Percentiles rank a stretch among this genome's conserved stretches.
These are phyloP conservation scores for Rhodomyrtus psidioides DNA, from an alignment of 441 rosid species.

Conservation along the genomic window DNA sequence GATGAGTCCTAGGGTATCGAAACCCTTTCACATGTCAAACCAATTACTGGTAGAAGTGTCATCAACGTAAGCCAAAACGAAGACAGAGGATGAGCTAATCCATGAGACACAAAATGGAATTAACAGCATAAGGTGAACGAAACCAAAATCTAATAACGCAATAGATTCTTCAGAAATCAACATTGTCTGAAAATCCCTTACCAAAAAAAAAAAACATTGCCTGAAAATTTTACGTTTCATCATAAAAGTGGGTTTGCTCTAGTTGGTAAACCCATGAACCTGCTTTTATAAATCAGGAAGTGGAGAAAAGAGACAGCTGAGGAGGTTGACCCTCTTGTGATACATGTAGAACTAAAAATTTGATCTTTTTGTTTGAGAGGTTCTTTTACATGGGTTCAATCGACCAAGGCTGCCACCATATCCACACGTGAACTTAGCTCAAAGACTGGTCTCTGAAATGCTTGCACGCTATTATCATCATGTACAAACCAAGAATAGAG, in stretches of 20 bases:
- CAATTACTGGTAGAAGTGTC: too few relatives aligned
- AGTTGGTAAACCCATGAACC: background rate
- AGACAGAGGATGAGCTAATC: background rate
- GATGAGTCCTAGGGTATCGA: too few relatives aligned
- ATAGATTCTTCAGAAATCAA: background rate
- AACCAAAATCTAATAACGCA: background rate
- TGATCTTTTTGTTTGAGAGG: background rate
- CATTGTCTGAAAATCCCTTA: background rate
- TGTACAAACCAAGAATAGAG: background rate
- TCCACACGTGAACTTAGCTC: background rate
- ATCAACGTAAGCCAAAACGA: too few relatives aligned
- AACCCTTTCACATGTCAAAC: too few relatives aligned
- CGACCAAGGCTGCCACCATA: background rate
- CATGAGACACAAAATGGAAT: background rate
- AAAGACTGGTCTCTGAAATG: background rate
- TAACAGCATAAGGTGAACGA: background rate
- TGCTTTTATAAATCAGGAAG: background rate
- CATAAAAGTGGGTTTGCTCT: background rate
- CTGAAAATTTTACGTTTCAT: background rate
- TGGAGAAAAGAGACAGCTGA: background rate
- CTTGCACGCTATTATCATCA: too few relatives aligned
- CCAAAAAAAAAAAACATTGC: too few relatives aligned
- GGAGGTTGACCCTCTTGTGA: too few relatives aligned
- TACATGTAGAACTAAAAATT: background rate
- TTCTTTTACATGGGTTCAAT: background rate